Evolutionary conservation across 768 basidiomycete species (phyloP).

Genomic region (Suillus hirtellus): DNA sequence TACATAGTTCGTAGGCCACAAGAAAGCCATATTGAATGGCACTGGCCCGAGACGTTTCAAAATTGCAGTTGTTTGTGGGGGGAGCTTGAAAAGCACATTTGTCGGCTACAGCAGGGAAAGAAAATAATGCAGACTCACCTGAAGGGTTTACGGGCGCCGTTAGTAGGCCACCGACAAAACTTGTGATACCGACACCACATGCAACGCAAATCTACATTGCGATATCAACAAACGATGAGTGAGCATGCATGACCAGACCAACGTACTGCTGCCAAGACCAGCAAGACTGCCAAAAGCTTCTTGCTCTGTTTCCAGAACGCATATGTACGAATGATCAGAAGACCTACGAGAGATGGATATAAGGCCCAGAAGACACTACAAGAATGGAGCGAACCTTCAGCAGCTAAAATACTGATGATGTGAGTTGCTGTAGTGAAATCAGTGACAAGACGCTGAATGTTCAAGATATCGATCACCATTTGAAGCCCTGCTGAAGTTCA

Average conservation of each 20-base stretch:
- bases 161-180: background rate
- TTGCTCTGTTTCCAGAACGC: slow-evolving; percentile 7
- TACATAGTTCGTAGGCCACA: background rate
- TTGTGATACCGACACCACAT: background rate
- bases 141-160: background rate
- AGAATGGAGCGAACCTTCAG: background rate
- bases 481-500: background rate
- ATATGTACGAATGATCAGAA: slow-evolving; percentile 1
- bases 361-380: background rate
- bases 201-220: background rate
- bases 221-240: background rate
- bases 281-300: background rate
- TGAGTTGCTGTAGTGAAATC: background rate
- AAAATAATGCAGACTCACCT: background rate
- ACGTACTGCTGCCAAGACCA: slow-evolving; percentile 9
- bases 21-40: slow-evolving; percentile 4
- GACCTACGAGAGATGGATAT: background rate
- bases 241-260: background rate
- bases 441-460: background rate
- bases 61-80: background rate
- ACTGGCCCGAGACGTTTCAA: background rate
- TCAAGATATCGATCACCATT: background rate
- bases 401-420: slow-evolving; percentile 6
- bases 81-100: background rate
- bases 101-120: background rate